A percentile compares a stretch with the other conserved stretches of the same genome.
Conservation (phyloP, 208 protist genomes). For the Acanthamoeba royreba region DNA sequence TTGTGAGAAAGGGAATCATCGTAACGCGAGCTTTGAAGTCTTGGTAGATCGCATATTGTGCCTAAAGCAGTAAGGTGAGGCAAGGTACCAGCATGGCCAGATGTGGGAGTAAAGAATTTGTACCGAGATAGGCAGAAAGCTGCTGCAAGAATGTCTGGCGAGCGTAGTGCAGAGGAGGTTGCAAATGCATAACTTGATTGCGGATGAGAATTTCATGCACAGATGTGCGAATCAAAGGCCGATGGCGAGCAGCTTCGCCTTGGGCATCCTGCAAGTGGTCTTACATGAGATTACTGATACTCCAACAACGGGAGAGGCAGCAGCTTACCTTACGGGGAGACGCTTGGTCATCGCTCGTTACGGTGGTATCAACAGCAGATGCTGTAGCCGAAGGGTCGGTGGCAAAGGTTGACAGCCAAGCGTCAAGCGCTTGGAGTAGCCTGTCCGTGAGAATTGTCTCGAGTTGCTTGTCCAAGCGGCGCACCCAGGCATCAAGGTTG, state of each 20-base stretch:
- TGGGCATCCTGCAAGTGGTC: too few relatives aligned
- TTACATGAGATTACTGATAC: too few relatives aligned
- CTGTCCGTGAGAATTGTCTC: constrained; percentile 69
- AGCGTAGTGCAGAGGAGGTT: constrained; percentile 81
- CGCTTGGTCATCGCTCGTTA: neutral
- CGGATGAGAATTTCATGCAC: constrained; percentile 78
- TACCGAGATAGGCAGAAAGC: constrained; percentile 47
- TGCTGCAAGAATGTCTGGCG: constrained; percentile 52
- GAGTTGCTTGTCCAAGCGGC: constrained; percentile 66
- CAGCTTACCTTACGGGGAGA: too few relatives aligned
- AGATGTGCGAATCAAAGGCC: neutral
- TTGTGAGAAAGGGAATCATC: constrained; percentile 53
- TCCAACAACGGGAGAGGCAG: neutral
- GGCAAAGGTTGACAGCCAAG: constrained; percentile 70
- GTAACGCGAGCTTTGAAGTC: constrained; percentile 69
- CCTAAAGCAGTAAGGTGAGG: too few relatives aligned
- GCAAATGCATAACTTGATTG: constrained; percentile 69
- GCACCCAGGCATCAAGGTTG: constrained; percentile 80
- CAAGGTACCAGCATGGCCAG: constrained; percentile 55
- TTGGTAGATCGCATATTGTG: constrained; percentile 63
- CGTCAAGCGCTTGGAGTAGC: constrained; percentile 66
- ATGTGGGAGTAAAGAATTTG: constrained; percentile 11
- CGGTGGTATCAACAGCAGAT: neutral
- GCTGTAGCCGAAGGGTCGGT: neutral
- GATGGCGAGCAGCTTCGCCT: neutral